phyloP scores from a whole-genome alignment of 176 grass and related monocot species.

The Triticum dicoccoides region DNA sequence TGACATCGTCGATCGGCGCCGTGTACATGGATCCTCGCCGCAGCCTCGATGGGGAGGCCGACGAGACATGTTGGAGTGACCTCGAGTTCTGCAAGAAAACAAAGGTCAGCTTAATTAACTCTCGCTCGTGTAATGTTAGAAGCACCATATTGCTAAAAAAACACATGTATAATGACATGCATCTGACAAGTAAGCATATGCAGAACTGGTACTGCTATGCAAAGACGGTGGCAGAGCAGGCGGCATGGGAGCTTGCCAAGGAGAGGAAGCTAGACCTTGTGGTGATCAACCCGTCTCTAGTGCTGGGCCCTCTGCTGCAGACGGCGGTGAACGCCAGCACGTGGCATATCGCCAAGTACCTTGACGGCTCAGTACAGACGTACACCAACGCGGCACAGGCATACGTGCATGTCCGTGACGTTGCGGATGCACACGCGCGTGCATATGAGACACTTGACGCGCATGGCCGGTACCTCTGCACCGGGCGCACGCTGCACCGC shows the following conservation, averaged over 20 bases:
- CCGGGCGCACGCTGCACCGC: constrained; percentile 37
- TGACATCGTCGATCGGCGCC: constrained; percentile 36
- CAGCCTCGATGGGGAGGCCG: not conserved
- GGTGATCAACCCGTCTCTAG: constrained; percentile 5
- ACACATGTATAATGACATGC: not conserved
- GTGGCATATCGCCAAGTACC: constrained; percentile 7
- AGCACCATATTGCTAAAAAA: not conserved
- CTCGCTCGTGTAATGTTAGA: not conserved
- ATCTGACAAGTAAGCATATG: not conserved
- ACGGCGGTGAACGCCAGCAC: not conserved
- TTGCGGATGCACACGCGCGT: constrained; percentile 31
- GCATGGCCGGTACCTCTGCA: constrained; percentile 33
- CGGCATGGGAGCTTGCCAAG: constrained; percentile 4
- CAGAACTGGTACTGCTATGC: constrained; percentile 29
- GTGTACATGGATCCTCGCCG: constrained; percentile 37
- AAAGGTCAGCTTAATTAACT: not conserved
- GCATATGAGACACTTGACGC: constrained; percentile 2
- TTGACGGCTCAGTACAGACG: constrained; percentile 17
- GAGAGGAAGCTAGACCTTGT: not conserved
- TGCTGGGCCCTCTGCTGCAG: constrained; percentile 27
- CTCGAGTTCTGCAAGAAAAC: constrained; percentile 43
- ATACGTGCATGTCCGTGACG: constrained; percentile 37
- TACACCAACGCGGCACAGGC: constrained; percentile 36
- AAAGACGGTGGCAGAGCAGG: constrained; percentile 15
- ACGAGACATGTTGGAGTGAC: constrained; percentile 52